phyloP scores from a whole-genome alignment of 805 yeast species.

The Candida vaughaniae region DNA sequence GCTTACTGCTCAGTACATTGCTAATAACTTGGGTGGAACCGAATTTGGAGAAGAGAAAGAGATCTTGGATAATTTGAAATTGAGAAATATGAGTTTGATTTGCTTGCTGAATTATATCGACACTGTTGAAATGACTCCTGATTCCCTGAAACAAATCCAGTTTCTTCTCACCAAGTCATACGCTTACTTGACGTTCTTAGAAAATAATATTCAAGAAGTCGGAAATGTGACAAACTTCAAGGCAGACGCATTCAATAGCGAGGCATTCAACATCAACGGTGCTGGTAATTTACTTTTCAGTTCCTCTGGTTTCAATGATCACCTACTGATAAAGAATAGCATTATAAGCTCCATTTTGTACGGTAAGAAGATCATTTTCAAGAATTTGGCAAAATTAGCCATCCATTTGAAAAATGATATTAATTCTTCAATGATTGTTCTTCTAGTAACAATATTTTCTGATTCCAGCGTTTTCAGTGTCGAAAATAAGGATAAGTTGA shows the following conservation, averaged over 20 bases:
- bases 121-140: slow-evolving; percentile 39
- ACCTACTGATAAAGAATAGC: slow-evolving; percentile 23
- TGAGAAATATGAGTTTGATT: slow-evolving; percentile 37
- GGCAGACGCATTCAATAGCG: slow-evolving; percentile 26
- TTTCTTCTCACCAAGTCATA: slow-evolving; percentile 40
- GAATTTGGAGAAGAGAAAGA: slow-evolving; percentile 24
- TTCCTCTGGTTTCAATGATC: slow-evolving; percentile 19
- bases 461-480: slow-evolving; percentile 34
- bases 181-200: slow-evolving; percentile 40
- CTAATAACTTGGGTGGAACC: slow-evolving; percentile 18
- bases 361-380: slow-evolving; percentile 36
- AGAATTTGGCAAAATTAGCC: slow-evolving; percentile 33
- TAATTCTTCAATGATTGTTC: slow-evolving; percentile 41
- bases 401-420: slow-evolving; percentile 35
- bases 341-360: slow-evolving; percentile 34
- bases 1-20: slow-evolving; percentile 40
- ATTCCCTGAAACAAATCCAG: slow-evolving; percentile 40
- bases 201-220: slow-evolving; percentile 31
- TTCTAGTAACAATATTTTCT: slow-evolving; percentile 35
- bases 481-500: slow-evolving; percentile 15
- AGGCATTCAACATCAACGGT: slow-evolving; percentile 27
- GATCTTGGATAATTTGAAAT: slow-evolving; percentile 32
- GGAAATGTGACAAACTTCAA: slow-evolving; percentile 35
- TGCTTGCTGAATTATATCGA: slow-evolving; percentile 40
- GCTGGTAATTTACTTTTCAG: slow-evolving; percentile 30